A percentile compares a stretch with the other conserved stretches of the same genome.
Conservation (phyloP, 2,329 filamentous ascomycete genomes). For the Dactylellina sp. region DNA sequence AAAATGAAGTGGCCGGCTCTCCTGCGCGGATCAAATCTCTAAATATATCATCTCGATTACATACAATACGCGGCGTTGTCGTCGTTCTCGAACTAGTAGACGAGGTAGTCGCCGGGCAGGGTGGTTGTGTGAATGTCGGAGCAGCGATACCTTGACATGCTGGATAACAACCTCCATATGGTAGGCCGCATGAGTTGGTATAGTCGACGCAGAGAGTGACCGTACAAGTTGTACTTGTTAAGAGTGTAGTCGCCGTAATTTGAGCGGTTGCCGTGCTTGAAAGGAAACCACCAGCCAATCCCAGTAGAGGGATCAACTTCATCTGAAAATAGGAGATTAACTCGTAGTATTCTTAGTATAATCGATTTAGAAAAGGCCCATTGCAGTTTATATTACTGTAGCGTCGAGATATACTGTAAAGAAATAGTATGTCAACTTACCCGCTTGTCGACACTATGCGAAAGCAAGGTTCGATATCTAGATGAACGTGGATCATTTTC, state of each 20-base stretch:
- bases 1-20: neutral
- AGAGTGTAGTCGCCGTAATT: constrained; percentile 8
- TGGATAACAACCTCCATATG: constrained; percentile 43
- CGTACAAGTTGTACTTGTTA: constrained; percentile 12
- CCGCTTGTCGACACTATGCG: too few relatives aligned
- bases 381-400: too few relatives aligned
- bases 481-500: too few relatives aligned
- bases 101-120: constrained; percentile 18
- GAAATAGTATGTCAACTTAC: too few relatives aligned
- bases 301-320: neutral
- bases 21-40: neutral
- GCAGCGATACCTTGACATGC: constrained; percentile 15
- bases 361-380: too few relatives aligned
- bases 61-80: neutral
- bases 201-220: constrained; percentile 53
- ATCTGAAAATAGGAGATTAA: too few relatives aligned
- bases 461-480: too few relatives aligned
- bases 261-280: neutral
- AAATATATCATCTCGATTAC: neutral
- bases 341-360: too few relatives aligned
- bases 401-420: too few relatives aligned
- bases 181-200: constrained; percentile 44
- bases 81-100: neutral
- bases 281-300: neutral
- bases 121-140: constrained; percentile 32